A percentile compares a stretch with the other conserved stretches of the same genome.
Conservation (phyloP, 768 basidiomycete species). For the Termitomyces sp. region DNA sequence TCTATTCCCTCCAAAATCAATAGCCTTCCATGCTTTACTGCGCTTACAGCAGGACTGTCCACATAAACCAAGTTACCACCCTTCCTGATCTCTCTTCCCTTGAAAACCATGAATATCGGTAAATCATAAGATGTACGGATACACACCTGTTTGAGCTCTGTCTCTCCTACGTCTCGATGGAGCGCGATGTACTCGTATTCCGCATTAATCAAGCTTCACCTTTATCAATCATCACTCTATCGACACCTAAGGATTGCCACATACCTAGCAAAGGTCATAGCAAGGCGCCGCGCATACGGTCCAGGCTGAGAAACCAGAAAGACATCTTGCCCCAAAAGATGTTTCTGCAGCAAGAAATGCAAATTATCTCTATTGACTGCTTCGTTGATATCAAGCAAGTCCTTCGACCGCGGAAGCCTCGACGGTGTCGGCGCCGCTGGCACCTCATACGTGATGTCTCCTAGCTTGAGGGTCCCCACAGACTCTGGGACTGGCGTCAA, state of each 20-base stretch:
- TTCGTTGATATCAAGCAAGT: conserved; percentile 46
- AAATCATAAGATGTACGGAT: neutral
- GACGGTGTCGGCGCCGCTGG: conserved; percentile 41
- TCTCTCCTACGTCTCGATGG: conserved; percentile 67
- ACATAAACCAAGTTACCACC: conserved; percentile 63
- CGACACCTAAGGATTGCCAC: neutral
- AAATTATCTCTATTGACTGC: conserved; percentile 50
- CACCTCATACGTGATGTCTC: conserved; percentile 51
- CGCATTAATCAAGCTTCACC: conserved; percentile 47
- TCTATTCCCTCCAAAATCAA: conserved; percentile 67
- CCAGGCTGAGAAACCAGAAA: conserved; percentile 65
- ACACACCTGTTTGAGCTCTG: conserved; percentile 58
- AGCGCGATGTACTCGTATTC: conserved; percentile 67
- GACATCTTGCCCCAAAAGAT: conserved; percentile 59
- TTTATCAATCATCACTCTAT: neutral
- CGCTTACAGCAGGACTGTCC: conserved; percentile 61
- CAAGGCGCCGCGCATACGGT: conserved; percentile 57
- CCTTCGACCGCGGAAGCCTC: conserved; percentile 37
- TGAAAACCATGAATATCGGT: neutral
- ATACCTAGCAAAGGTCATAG: conserved; percentile 58
- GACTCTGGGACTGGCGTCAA: conserved; percentile 32
- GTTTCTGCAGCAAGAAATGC: conserved; percentile 64
- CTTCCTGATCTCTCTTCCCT: conserved; percentile 55
- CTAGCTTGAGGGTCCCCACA: conserved; percentile 53
- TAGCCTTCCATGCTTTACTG: conserved; percentile 58